These are phyloP conservation scores for Besnoitia besnoiti DNA, from an alignment of 169 alveolate genomes.

Conservation along the genomic window DNA sequence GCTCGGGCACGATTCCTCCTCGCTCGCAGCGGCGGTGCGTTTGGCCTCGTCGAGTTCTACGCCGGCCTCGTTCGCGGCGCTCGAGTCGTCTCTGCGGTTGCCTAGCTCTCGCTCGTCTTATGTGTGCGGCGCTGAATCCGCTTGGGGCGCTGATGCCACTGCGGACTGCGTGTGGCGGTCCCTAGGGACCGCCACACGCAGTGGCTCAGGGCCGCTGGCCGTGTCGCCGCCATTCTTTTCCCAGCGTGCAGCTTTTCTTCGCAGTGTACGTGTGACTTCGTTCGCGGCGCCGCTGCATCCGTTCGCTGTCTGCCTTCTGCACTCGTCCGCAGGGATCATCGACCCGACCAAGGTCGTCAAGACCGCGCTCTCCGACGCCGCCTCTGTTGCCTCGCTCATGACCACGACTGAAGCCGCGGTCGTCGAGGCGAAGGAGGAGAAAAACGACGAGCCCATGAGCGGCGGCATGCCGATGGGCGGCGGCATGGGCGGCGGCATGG, in stretches of 20 bases:
- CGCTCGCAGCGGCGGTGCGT: background rate
- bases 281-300: background rate
- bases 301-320: background rate
- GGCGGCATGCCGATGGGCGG: conserved; percentile 60
- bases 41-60: no score
- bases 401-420: conserved; percentile 95
- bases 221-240: background rate
- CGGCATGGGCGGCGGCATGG: conserved; percentile 57
- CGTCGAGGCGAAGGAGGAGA: conserved; percentile 68
- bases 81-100: no score
- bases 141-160: no score
- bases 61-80: background rate
- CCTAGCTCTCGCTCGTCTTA: no score
- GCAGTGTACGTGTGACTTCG: background rate
- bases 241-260: background rate
- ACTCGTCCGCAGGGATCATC: conserved; percentile 87
- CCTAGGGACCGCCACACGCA: no score
- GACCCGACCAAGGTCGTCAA: conserved; percentile 99
- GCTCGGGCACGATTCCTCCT: background rate
- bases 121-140: background rate
- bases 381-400: conserved; percentile 97
- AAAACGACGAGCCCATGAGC: conserved; percentile 26
- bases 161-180: no score
- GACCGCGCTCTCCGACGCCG: conserved; percentile 97
- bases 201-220: no score